Conservation (phyloP, 306 rosid genomes). For the Gillenia trifoliata region DNA sequence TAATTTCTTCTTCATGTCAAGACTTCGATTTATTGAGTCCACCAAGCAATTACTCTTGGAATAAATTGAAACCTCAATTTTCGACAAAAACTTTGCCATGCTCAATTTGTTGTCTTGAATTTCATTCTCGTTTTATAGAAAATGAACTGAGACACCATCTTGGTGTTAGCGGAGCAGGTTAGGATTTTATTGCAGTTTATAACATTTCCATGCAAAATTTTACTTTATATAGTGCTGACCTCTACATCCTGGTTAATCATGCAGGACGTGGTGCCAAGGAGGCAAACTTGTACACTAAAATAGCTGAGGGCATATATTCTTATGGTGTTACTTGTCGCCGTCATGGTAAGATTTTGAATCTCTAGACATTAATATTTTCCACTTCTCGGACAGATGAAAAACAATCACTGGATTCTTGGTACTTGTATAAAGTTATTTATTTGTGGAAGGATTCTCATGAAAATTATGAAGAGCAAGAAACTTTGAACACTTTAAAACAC, state of each 20-base stretch:
- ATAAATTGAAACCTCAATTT: neutral
- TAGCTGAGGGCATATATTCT: slow-evolving; percentile 79
- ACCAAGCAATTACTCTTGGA: neutral
- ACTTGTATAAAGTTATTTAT: neutral
- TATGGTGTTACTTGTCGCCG: slow-evolving; percentile 91
- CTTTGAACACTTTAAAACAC: neutral
- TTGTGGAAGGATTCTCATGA: neutral
- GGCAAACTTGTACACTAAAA: slow-evolving; percentile 75
- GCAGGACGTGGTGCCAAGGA: slow-evolving; percentile 86
- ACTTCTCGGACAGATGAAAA: neutral
- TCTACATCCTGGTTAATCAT: slow-evolving; percentile 29
- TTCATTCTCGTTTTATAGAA: neutral
- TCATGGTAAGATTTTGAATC: slow-evolving; percentile 55
- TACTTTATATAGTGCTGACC: neutral
- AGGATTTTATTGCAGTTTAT: slow-evolving; percentile 25
- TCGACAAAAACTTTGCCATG: neutral
- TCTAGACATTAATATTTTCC: neutral
- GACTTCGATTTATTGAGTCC: neutral
- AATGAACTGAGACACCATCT: neutral
- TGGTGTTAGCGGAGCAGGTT: slow-evolving; percentile 97
- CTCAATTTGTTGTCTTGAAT: neutral
- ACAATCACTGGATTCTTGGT: neutral
- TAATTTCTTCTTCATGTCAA: neutral
- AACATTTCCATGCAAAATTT: slow-evolving; percentile 6
- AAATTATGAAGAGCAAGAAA: neutral